Percentiles rank a stretch among this genome's conserved stretches.
Evolutionary conservation across 1,139 yeast genomes (phyloP).

Genomic region (Hemisphaericaspora lyxosophila): DNA sequence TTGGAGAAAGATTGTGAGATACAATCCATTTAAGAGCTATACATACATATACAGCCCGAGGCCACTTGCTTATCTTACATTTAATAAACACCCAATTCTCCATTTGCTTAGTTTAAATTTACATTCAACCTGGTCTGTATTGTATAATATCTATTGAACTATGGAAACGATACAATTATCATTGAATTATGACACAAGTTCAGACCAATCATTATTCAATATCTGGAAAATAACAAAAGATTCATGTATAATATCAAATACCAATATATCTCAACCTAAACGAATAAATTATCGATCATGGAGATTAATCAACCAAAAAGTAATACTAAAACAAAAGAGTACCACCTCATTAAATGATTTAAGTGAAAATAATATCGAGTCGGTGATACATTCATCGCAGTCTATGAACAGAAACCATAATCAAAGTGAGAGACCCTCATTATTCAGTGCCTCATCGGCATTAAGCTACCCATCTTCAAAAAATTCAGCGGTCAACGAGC

Average conservation of each 20-base stretch:
- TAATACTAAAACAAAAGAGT: slow-evolving; percentile 6
- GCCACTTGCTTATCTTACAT: neutral
- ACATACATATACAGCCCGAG: neutral
- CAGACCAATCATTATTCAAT: slow-evolving; percentile 16
- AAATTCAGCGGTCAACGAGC: slow-evolving; percentile 5
- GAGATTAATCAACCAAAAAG: slow-evolving; percentile 23
- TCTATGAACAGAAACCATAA: neutral
- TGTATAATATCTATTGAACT: neutral
- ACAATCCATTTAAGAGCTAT: neutral
- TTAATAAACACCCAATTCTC: too few species aligned
- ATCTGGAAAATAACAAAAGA: slow-evolving; percentile 22
- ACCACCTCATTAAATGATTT: neutral
- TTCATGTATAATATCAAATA: slow-evolving; percentile 12
- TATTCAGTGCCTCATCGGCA: slow-evolving; percentile 14
- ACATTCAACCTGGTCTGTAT: neutral
- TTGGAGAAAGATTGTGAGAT: neutral
- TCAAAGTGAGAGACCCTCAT: slow-evolving; percentile 12
- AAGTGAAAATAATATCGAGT: neutral
- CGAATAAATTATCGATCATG: slow-evolving; percentile 29
- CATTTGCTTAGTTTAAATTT: neutral
- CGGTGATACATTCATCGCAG: neutral
- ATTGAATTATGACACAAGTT: slow-evolving; percentile 12
- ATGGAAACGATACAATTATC: slow-evolving; percentile 12
- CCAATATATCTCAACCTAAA: slow-evolving; percentile 7
- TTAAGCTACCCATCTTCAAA: slow-evolving; percentile 10